Percentiles rank a stretch among this genome's conserved stretches.
These are phyloP conservation scores for Starmerella kuoi DNA, from an alignment of 805 yeast genomes.

Conservation along the genomic window DNA sequence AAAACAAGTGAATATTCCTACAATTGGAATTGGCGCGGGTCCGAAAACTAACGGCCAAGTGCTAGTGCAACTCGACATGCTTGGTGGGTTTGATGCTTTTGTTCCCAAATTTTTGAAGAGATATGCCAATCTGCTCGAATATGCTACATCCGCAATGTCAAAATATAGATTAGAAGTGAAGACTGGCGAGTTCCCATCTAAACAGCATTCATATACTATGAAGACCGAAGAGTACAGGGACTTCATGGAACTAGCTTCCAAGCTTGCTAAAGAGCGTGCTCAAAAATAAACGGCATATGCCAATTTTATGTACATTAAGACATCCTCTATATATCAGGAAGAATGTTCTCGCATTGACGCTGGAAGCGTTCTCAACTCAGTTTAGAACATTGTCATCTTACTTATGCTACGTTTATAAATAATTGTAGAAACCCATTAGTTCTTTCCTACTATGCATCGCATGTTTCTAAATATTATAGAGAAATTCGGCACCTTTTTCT, in stretches of 20 bases:
- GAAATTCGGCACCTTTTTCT: no score
- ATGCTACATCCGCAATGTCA: slow-evolving; percentile 41
- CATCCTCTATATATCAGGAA: no score
- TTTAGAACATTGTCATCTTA: no score
- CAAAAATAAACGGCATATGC: neutral
- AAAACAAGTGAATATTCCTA: slow-evolving; percentile 49
- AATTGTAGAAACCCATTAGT: no score
- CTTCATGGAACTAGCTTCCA: slow-evolving; percentile 29
- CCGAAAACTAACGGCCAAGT: slow-evolving; percentile 76
- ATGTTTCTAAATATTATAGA: no score
- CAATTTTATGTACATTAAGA: no score
- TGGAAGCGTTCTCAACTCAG: no score
- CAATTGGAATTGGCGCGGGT: slow-evolving; percentile 96
- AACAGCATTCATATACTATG: slow-evolving; percentile 56
- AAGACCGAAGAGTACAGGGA: slow-evolving; percentile 47
- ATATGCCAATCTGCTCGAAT: slow-evolving; percentile 42
- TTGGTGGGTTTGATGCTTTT: slow-evolving; percentile 49
- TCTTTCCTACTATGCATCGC: no score
- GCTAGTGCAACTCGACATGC: slow-evolving; percentile 68
- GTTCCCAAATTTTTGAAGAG: slow-evolving; percentile 65
- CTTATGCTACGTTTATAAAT: no score
- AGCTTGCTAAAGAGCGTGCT: neutral
- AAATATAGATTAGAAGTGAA: slow-evolving; percentile 52
- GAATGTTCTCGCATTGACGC: no score
- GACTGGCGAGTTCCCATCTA: slow-evolving; percentile 42